phyloP scores from a whole-genome alignment of 495 filamentous ascomycete genomes.

The Talaromyces proteolyticus region DNA sequence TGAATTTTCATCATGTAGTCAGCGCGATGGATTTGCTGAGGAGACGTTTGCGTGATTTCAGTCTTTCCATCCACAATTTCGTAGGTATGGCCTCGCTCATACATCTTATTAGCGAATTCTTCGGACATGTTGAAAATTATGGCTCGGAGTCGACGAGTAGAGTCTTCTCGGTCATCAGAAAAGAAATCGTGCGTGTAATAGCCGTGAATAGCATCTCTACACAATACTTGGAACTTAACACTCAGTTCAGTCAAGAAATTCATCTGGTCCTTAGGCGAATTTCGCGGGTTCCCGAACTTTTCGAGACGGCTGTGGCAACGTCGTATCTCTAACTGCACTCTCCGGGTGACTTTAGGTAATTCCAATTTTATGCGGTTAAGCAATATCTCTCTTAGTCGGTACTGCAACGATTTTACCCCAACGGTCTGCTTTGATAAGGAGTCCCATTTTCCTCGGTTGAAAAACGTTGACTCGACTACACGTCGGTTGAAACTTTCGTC shows the following conservation, averaged over 20 bases:
- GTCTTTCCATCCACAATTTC: slow-evolving; percentile 1
- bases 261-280: no score
- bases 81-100: slow-evolving; percentile 30
- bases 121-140: slow-evolving; percentile 50
- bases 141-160: slow-evolving; percentile 50
- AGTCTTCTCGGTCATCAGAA: slow-evolving; percentile 26
- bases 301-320: no score
- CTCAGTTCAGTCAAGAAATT: slow-evolving; percentile 23
- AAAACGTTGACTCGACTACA: slow-evolving; percentile 29
- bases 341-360: no score
- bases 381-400: slow-evolving; percentile 50
- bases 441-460: slow-evolving; percentile 41
- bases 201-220: no score
- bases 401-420: slow-evolving; percentile 46
- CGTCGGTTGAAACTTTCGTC: slow-evolving; percentile 27
- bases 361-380: slow-evolving; percentile 46
- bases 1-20: slow-evolving; percentile 33
- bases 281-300: no score
- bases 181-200: no score
- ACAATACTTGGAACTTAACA: background rate
- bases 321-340: no score
- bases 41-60: background rate
- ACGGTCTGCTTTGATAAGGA: slow-evolving; percentile 24
- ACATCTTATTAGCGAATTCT: slow-evolving; percentile 49
- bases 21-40: slow-evolving; percentile 9